Base-by-base conservation (phyloP, 176 grass and related monocot species). In the Dactylis glomerata region DNA sequence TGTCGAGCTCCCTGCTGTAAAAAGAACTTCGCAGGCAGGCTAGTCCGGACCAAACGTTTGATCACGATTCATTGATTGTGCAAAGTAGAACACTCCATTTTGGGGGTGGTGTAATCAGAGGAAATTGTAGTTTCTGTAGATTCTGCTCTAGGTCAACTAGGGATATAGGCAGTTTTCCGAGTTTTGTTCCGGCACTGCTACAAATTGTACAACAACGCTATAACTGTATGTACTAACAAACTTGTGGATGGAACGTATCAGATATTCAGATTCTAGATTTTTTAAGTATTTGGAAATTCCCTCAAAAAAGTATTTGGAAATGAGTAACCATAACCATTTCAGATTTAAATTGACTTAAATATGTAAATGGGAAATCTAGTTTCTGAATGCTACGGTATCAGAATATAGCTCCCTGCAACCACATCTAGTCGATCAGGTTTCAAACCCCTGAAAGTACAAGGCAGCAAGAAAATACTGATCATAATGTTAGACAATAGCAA, bases 1-100 rank as follows among this genome's bases (percentile, higher is more conserved):
- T 14, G 90, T 96, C 2, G 52, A 96, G 80, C 91, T 94, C 70
- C 93, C 93, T 0, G 11, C 87, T 86, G 86, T 91, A 84, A 52
- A 83, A 78, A 92, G 96, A 83, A 79, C 91, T 81, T 98, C 91
- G 2, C 85, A 88, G 2, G 91, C 96, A 57, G 93, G 96, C 32
- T 98, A 94, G 89, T 17, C 26, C 47, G 50, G 68, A 30, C 67
- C 5, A 46, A 77, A 20, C 4, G 1, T 26, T 30, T 68, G 6
- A 8, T 37, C 14, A 16, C 2, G 44, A 80, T 87, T 88, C 41
- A 11, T 77, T 69, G 30, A 6, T 42, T 80, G 68, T 79, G 68
- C 45, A 86, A 78, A 78, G 41, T 86, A 63, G 20, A 78, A 64
- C 15, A n/a, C 41, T 40, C 16, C 19, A 0, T 44, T 7, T 17